Conservation (phyloP, 371 early-diverging fungal genomes). For the Ecytonucleospora hepatopenaei region DNA sequence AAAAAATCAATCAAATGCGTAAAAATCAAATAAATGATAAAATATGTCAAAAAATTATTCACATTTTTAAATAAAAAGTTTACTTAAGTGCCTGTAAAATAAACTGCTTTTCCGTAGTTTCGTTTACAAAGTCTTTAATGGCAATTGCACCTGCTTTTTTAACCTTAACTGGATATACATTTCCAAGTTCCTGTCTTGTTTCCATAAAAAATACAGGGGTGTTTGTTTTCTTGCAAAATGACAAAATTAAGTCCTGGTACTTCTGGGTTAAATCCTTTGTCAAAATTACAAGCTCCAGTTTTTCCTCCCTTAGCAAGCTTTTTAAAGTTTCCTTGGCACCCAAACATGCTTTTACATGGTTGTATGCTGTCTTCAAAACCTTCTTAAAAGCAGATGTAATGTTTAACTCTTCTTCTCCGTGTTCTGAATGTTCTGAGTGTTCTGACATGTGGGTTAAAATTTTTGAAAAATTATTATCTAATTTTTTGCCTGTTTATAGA, state of each 20-base stretch:
- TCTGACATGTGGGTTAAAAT: no score
- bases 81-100: neutral
- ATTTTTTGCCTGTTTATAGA: no score
- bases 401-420: neutral
- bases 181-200: slow-evolving; percentile 34
- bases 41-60: no score
- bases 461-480: slow-evolving; percentile 6
- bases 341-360: slow-evolving; percentile 21
- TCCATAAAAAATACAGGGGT: slow-evolving; percentile 43
- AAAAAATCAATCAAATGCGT: no score
- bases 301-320: neutral
- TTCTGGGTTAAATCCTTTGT: slow-evolving; percentile 34
- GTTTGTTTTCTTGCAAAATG: slow-evolving; percentile 16
- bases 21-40: no score
- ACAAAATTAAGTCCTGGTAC: slow-evolving; percentile 14
- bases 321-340: slow-evolving; percentile 33
- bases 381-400: slow-evolving; percentile 1
- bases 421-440: neutral
- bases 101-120: slow-evolving; percentile 18
- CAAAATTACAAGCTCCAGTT: slow-evolving; percentile 39
- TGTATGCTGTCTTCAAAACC: slow-evolving; percentile 27
- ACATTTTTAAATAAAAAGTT: no score
- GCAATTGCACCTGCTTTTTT: slow-evolving; percentile 20
- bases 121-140: slow-evolving; percentile 16
- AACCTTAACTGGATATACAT: slow-evolving; percentile 25